Base-by-base conservation (phyloP, 306 rosid genomes). In the Sicyos edulis region DNA sequence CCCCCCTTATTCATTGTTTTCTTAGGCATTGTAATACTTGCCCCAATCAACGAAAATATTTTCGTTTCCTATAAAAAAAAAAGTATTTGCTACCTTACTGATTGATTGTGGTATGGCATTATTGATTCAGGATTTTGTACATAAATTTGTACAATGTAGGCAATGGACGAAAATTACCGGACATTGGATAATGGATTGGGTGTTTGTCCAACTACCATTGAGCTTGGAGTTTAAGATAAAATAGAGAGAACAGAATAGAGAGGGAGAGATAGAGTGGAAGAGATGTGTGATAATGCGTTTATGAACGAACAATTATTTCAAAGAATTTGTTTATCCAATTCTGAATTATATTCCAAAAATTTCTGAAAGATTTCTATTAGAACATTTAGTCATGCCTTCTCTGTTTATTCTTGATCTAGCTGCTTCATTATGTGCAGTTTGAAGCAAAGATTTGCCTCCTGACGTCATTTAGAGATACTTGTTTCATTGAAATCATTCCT, bases 391-490 rank as follows among this genome's bases (percentile, higher is more conserved):
- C 58, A 2, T 50, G 15, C 53, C 29, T 29, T 37, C 29, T 14
- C 72, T 78, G 42, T 64, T 49, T 56, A 19, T 49, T 26, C 65
- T 69, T 44, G 52, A 58, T 72, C 40, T 47, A 59, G 76, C 61
- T 80, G 73, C 72, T 75, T 79, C 42, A 76, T 85, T 21, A 8
- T 56, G 63, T 77, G 80, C 83, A 91, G 97, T 91, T 91, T 85
- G 86, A 67, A 16, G 97, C 88, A 2, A 91, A 91, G 88, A 91
- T 91, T 77, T 87, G 91, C 80, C 96, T 91, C 71, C 76, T 91
- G 80, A 89, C 96, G 58, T 91, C 97, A 70, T 91, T 91, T 77
- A 89, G 91, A 84, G 97, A 89, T 53, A 89, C 97, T 22, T 91
- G 96, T 79, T 91, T 89, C 75, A 55, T 89, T 19, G 97, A 91